A percentile compares a stretch with the other conserved stretches of the same genome.
These are phyloP conservation scores for Podila epicladia DNA, from an alignment of 192 early-diverging fungal genomes.

Conservation along the genomic window DNA sequence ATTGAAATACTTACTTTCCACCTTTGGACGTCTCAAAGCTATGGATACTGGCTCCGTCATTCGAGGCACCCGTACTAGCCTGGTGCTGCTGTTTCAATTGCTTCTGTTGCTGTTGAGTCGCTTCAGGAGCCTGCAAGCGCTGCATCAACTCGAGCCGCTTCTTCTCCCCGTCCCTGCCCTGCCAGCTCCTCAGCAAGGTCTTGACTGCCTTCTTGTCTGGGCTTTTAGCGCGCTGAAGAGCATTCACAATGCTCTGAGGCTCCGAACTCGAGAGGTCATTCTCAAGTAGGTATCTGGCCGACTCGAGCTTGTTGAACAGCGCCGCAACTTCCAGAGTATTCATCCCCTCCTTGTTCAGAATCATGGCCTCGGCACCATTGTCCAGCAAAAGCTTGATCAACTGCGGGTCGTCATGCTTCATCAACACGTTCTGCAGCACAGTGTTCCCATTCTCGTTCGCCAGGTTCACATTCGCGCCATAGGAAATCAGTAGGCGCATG, in stretches of 20 bases:
- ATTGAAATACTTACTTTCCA: constrained; percentile 8
- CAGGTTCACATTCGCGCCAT: constrained; percentile 23
- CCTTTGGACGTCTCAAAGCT: constrained; percentile 16
- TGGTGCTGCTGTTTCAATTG: background rate
- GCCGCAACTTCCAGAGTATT: constrained; percentile 16
- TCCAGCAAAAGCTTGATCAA: constrained; percentile 20
- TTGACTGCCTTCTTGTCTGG: constrained; percentile 18
- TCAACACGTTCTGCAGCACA: constrained; percentile 20
- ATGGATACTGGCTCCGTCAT: constrained; percentile 3
- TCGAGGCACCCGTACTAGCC: background rate
- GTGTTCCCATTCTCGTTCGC: constrained; percentile 28
- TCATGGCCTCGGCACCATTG: constrained; percentile 18
- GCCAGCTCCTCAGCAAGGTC: constrained; percentile 16
- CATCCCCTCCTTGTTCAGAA: constrained; percentile 24
- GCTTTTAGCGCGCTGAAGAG: constrained; percentile 12
- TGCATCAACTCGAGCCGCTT: constrained; percentile 12
- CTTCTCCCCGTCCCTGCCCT: constrained; percentile 15
- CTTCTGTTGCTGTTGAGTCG: background rate
- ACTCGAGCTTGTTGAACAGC: constrained; percentile 15
- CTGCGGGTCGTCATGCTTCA: constrained; percentile 25
- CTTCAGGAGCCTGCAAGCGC: background rate
- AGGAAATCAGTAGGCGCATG: constrained; percentile 13
- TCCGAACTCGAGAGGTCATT: constrained; percentile 8
- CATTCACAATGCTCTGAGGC: constrained; percentile 11
- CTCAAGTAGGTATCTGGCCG: constrained; percentile 14